Evolutionary conservation across 2,329 filamentous ascomycete genomes (phyloP).

Genomic region (Fusarium veterinarium): DNA sequence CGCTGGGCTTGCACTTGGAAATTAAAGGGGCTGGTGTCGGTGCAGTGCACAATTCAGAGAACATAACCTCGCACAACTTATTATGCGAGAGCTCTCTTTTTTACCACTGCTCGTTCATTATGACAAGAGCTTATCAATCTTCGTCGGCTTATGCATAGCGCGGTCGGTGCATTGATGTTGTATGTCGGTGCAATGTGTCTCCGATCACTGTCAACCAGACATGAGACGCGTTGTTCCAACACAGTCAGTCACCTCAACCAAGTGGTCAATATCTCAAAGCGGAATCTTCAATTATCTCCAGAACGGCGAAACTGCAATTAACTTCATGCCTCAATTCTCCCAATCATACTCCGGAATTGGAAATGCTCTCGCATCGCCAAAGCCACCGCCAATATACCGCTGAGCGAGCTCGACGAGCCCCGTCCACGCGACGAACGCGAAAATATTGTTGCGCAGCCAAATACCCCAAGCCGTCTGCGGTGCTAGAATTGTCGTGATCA

Average conservation of each 20-base stretch:
- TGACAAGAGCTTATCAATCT: no score
- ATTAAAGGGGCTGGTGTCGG: background rate
- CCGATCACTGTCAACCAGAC: background rate
- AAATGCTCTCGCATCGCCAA: conserved; percentile 44
- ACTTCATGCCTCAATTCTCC: background rate
- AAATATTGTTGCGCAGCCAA: conserved; percentile 56
- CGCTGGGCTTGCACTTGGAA: background rate
- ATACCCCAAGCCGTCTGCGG: conserved; percentile 60
- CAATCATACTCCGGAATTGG: conserved; percentile 53
- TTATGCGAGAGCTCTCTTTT: background rate
- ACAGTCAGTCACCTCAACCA: background rate
- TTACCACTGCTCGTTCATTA: background rate
- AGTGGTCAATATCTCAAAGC: background rate
- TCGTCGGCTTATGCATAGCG: no score
- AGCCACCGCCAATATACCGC: conserved; percentile 42
- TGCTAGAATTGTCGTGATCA: conserved; percentile 51
- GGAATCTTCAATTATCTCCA: background rate
- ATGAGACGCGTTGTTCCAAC: no score
- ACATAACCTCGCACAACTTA: no score
- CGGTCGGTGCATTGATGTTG: no score
- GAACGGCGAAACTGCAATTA: background rate
- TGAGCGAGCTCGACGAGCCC: conserved; percentile 46
- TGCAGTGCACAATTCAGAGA: background rate
- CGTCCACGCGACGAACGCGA: conserved; percentile 54
- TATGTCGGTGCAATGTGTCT: background rate